phyloP scores from a whole-genome alignment of 345 rosid species.

The Brassica napus region Da-Ae NC_063440.1:20382001-20382500 shows the following conservation, averaged over 20 bases:
- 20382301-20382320: slow-evolving; percentile 22
- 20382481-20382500: slow-evolving; percentile 5
- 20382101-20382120: neutral
- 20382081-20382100: slow-evolving; percentile 18
- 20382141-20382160: slow-evolving; percentile 3
- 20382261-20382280: neutral
- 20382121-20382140: slow-evolving; percentile 22
- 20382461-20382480: neutral
- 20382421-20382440: neutral
- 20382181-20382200: slow-evolving; percentile 9
- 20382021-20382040: neutral
- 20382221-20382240: slow-evolving; percentile 16
- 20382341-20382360: slow-evolving; percentile 31
- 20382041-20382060: neutral
- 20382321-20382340: slow-evolving; percentile 12
- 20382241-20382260: neutral
- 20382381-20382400: slow-evolving; percentile 20
- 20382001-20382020: slow-evolving; percentile 1
- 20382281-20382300: neutral
- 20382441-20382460: slow-evolving; percentile 6
- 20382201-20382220: neutral
- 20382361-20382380: slow-evolving; percentile 9
- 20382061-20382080: neutral
- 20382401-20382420: slow-evolving; percentile 10
- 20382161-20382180: slow-evolving; percentile 21